A percentile compares a stretch with the other conserved stretches of the same genome.
phyloP scores from a whole-genome alignment of 768 basidiomycete species.

The Termitomyces sp. region DNA sequence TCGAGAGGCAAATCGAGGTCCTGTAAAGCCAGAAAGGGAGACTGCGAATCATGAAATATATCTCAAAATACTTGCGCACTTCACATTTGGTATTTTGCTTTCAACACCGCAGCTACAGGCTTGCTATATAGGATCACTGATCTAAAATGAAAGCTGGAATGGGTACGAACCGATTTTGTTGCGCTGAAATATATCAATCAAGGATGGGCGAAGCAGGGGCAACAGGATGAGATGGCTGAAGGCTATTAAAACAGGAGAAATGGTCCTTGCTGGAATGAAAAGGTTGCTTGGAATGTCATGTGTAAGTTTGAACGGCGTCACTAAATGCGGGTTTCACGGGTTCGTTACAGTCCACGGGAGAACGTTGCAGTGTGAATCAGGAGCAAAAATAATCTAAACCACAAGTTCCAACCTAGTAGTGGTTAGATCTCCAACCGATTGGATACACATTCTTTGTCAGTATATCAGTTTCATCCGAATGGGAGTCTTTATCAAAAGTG shows the following conservation, averaged over 20 bases:
- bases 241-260: neutral
- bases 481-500: neutral
- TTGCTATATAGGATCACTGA: neutral
- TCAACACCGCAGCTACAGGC: too few species aligned
- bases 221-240: neutral
- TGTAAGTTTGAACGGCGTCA: neutral
- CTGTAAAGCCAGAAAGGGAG: neutral
- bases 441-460: too few species aligned
- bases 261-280: neutral
- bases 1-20: too few species aligned
- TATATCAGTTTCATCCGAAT: neutral
- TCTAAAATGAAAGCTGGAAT: neutral
- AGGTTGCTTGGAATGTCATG: neutral
- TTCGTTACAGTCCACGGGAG: too few species aligned
- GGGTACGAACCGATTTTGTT: neutral
- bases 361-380: too few species aligned
- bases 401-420: neutral
- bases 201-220: neutral
- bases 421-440: neutral
- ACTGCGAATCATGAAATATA: too few species aligned
- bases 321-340: too few species aligned
- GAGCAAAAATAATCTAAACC: neutral
- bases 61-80: neutral
- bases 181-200: neutral
- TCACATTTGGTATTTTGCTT: neutral